Conservation (phyloP, 257 asterid genomes). For the Mentha longifolia region DNA sequence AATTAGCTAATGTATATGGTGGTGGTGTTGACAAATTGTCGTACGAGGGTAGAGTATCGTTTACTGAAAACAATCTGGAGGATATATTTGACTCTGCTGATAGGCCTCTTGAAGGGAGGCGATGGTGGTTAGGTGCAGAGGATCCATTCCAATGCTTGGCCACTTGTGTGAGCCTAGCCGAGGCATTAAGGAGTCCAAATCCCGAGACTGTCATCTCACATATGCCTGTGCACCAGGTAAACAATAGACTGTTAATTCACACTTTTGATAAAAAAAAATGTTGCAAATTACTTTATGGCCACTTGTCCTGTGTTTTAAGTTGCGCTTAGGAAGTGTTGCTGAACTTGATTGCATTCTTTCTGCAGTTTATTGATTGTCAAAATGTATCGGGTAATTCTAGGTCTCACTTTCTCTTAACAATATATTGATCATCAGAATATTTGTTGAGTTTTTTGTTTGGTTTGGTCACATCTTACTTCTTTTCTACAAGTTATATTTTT, state of each 20-base stretch:
- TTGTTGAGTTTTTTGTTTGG: not conserved
- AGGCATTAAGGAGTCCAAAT: slow-evolving; percentile 82
- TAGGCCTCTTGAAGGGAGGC: slow-evolving; percentile 92
- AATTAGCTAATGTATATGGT: slow-evolving; percentile 83
- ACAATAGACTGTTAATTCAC: slow-evolving; percentile 19
- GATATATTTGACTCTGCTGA: slow-evolving; percentile 95
- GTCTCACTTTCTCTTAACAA: not conserved
- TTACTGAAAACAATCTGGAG: slow-evolving; percentile 79
- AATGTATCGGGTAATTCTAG: slow-evolving; percentile 8
- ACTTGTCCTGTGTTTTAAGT: not conserved
- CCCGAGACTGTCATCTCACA: slow-evolving; percentile 77
- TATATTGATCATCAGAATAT: not conserved
- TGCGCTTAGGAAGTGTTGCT: not conserved
- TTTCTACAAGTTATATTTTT: not conserved
- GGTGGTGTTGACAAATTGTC: slow-evolving; percentile 94
- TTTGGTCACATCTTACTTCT: not conserved
- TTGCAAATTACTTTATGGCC: not conserved
- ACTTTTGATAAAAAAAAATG: not conserved
- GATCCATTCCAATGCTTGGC: slow-evolving; percentile 98
- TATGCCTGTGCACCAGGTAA: slow-evolving; percentile 93
- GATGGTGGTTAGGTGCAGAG: slow-evolving; percentile 98
- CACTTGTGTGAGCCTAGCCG: slow-evolving; percentile 77
- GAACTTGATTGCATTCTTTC: not conserved
- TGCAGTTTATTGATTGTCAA: slow-evolving; percentile 7
- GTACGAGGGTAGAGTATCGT: slow-evolving; percentile 74